Percentiles rank a stretch among this genome's conserved stretches.
Conservation (phyloP, 2,329 filamentous ascomycete genomes). For the Diaporthe humulicola region DNA sequence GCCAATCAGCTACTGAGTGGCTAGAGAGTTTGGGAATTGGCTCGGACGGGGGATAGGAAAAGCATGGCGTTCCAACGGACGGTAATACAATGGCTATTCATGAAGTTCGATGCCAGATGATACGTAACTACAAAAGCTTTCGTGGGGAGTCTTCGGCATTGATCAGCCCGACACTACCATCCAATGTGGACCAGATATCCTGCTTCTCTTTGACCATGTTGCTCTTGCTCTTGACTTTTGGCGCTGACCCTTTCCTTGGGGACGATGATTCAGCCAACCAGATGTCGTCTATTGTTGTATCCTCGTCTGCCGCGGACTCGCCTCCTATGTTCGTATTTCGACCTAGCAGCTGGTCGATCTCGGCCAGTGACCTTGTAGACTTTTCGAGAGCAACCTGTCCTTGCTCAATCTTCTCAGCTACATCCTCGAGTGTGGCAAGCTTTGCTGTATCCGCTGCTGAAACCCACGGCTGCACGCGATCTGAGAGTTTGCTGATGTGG, state of each 20-base stretch:
- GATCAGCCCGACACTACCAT: constrained; percentile 68
- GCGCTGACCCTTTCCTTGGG: constrained; percentile 42
- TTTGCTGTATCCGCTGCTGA: constrained; percentile 72
- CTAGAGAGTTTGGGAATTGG: neutral
- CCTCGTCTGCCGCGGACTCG: constrained; percentile 35
- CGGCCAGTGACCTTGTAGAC: constrained; percentile 62
- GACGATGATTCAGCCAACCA: constrained; percentile 54
- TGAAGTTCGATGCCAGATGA: constrained; percentile 35
- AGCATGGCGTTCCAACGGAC: constrained; percentile 43
- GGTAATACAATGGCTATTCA: constrained; percentile 31
- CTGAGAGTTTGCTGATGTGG: constrained; percentile 55
- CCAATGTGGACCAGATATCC: constrained; percentile 65
- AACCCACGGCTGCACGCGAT: constrained; percentile 68
- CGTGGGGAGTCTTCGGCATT: constrained; percentile 50
- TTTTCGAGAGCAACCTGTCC: constrained; percentile 69
- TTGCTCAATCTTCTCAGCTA: constrained; percentile 71
- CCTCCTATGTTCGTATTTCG: constrained; percentile 45
- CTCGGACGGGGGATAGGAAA: constrained; percentile 4
- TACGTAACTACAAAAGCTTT: constrained; percentile 33
- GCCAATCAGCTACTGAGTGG: neutral
- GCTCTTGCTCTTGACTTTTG: constrained; percentile 44
- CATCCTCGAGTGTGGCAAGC: constrained; percentile 68
- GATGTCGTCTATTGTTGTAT: constrained; percentile 45
- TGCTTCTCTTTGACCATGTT: constrained; percentile 45
- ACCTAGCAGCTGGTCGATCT: constrained; percentile 64